These are phyloP conservation scores for Alternaria conjuncta DNA, from an alignment of 2,329 filamentous ascomycete species.

Conservation along the genomic window DNA sequence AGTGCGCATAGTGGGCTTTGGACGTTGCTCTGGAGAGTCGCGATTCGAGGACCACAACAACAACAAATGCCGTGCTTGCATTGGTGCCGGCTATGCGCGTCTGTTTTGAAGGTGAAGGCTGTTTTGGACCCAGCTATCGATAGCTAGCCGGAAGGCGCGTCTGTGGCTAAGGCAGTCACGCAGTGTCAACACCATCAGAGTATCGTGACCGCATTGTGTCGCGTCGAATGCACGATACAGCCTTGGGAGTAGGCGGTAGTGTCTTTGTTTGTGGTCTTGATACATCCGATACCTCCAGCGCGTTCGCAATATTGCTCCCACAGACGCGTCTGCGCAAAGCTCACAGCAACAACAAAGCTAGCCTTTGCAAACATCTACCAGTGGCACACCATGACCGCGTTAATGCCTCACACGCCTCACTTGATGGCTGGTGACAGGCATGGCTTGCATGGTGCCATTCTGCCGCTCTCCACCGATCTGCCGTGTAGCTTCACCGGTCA, in stretches of 20 bases:
- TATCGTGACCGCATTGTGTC: slow-evolving; percentile 19
- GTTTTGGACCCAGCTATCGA: slow-evolving; percentile 29
- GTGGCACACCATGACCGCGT: slow-evolving; percentile 24
- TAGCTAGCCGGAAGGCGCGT: slow-evolving; percentile 26
- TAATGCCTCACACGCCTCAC: slow-evolving; percentile 34
- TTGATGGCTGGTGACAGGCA: neutral
- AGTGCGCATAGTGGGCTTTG: neutral
- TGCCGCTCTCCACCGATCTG: slow-evolving; percentile 8
- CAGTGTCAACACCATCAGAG: slow-evolving; percentile 26
- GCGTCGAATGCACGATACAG: neutral
- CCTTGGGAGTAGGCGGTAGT: neutral
- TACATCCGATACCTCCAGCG: neutral
- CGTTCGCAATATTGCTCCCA: slow-evolving; percentile 1
- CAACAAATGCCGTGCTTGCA: slow-evolving; percentile 27
- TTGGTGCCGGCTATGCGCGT: slow-evolving; percentile 25
- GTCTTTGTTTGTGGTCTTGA: neutral
- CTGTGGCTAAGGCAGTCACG: slow-evolving; percentile 15
- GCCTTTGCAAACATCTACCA: slow-evolving; percentile 9
- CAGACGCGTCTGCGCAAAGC: neutral
- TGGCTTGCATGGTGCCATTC: slow-evolving; percentile 31
- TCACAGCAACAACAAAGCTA: neutral
- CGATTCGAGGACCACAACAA: slow-evolving; percentile 40
- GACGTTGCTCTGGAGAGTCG: slow-evolving; percentile 30
- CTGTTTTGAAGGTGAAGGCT: slow-evolving; percentile 26
- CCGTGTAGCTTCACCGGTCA: slow-evolving; percentile 11